Evolutionary conservation across 129 eudicot species (phyloP).

Genomic region (Artemisia argyi): DNA sequence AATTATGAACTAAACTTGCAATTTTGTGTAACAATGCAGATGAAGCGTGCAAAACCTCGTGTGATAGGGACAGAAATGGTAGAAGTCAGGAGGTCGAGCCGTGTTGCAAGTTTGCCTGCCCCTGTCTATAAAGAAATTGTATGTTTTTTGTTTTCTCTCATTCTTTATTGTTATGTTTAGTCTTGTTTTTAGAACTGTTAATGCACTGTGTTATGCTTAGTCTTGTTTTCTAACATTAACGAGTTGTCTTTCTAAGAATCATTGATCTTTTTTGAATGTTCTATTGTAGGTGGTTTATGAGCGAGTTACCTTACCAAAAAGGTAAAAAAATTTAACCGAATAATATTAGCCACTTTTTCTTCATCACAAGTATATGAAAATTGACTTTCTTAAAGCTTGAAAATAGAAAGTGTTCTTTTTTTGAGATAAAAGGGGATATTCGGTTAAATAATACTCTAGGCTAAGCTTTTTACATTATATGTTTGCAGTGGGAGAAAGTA

Average conservation of each 20-base stretch:
- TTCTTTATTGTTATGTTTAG: background rate
- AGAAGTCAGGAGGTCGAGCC: conserved; percentile 78
- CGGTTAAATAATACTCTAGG: background rate
- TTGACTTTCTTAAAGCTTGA: background rate
- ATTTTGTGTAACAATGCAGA: conserved; percentile 35
- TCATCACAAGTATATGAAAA: background rate
- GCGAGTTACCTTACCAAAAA: conserved; percentile 46
- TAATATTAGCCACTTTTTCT: background rate
- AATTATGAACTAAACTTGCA: too few relatives aligned
- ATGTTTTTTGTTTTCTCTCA: background rate
- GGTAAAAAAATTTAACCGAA: conserved; percentile 25
- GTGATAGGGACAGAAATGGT: conserved; percentile 59
- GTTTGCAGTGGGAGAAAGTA: conserved; percentile 28
- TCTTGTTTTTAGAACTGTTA: too few relatives aligned
- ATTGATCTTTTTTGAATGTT: conserved; percentile 1
- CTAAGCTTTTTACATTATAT: background rate
- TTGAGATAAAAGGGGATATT: too few relatives aligned
- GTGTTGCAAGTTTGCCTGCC: conserved; percentile 65
- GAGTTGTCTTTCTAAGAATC: background rate
- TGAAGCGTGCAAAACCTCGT: conserved; percentile 69
- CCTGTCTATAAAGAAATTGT: conserved; percentile 76
- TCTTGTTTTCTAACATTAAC: too few relatives aligned
- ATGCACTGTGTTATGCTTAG: too few relatives aligned
- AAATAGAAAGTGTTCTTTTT: conserved; percentile 1
- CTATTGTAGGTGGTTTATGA: conserved; percentile 51